These are phyloP conservation scores for Senna siamea DNA, from an alignment of 306 rosid species.

Conservation along the genomic window DNA sequence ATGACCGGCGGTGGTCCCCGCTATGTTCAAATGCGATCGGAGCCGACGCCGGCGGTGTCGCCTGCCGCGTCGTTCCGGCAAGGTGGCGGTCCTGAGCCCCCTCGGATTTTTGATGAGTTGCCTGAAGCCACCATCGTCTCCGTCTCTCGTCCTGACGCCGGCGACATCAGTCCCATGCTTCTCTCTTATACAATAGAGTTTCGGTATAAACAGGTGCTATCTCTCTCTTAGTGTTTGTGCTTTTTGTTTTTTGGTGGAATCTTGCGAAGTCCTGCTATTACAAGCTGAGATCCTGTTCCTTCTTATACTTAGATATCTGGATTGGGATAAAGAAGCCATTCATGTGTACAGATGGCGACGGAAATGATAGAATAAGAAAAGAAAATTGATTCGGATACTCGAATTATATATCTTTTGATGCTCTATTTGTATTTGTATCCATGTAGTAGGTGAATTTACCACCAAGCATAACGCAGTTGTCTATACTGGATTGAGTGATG, in stretches of 20 bases:
- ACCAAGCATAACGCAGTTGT: not conserved
- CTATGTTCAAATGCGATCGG: conserved; percentile 66
- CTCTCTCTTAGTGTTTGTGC: not conserved
- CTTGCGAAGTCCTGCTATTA: not conserved
- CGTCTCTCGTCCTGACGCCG: conserved; percentile 79
- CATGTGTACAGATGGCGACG: not conserved
- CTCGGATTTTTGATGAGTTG: conserved; percentile 68
- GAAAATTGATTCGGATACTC: not conserved
- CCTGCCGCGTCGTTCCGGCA: conserved; percentile 47
- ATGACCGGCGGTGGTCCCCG: conserved; percentile 52
- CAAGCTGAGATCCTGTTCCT: conserved; percentile 12
- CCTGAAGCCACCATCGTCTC: conserved; percentile 68
- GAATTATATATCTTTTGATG: not conserved
- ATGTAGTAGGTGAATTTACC: not conserved
- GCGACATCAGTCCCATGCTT: conserved; percentile 71
- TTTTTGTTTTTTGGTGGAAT: not conserved
- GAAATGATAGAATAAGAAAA: not conserved
- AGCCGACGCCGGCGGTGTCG: conserved; percentile 46
- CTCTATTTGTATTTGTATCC: not conserved
- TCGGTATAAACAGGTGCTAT: conserved; percentile 63
- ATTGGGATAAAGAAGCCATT: not conserved
- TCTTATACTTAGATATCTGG: not conserved
- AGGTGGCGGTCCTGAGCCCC: conserved; percentile 35
- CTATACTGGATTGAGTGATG: not conserved
- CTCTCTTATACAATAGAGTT: conserved; percentile 72